Percentiles rank a stretch among this genome's conserved stretches.
Evolutionary conservation across 257 asterid species (phyloP).

Genomic region (Plantago ovata): DNA sequence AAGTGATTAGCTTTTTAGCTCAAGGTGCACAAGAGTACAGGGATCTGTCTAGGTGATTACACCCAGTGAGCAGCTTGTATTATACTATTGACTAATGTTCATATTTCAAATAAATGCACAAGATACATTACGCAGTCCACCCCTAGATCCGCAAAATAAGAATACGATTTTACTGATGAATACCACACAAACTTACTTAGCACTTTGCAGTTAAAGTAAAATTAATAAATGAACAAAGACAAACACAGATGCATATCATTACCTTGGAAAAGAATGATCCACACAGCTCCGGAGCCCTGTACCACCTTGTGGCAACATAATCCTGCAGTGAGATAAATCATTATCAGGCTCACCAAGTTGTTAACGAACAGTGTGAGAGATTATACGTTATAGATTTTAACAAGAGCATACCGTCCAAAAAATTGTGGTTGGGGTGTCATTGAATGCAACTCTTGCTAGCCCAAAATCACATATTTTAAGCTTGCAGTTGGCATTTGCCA

Average conservation of each 20-base stretch:
- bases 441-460: slow-evolving; percentile 88
- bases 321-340: slow-evolving; percentile 52
- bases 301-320: slow-evolving; percentile 99
- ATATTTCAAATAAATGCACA: slow-evolving; percentile 5
- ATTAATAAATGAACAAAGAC: slow-evolving; percentile 17
- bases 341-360: slow-evolving; percentile 9
- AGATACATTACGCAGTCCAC: slow-evolving; percentile 7
- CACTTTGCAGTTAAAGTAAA: background rate
- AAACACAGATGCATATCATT: slow-evolving; percentile 17
- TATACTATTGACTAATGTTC: slow-evolving; percentile 6
- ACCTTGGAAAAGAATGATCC: slow-evolving; percentile 98
- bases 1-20: slow-evolving; percentile 4
- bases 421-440: slow-evolving; percentile 74
- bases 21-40: background rate
- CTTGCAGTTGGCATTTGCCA: slow-evolving; percentile 98
- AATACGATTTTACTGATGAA: slow-evolving; percentile 11
- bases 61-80: background rate
- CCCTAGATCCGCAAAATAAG: slow-evolving; percentile 2
- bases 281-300: slow-evolving; percentile 97
- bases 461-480: slow-evolving; percentile 93
- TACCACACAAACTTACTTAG: slow-evolving; percentile 4
- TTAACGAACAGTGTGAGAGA: slow-evolving; percentile 3
- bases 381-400: background rate
- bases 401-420: slow-evolving; percentile 83
- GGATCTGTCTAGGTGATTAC: slow-evolving; percentile 7